Conservation (phyloP, 805 yeast genomes). For the Lipomyces mesembrius region DNA sequence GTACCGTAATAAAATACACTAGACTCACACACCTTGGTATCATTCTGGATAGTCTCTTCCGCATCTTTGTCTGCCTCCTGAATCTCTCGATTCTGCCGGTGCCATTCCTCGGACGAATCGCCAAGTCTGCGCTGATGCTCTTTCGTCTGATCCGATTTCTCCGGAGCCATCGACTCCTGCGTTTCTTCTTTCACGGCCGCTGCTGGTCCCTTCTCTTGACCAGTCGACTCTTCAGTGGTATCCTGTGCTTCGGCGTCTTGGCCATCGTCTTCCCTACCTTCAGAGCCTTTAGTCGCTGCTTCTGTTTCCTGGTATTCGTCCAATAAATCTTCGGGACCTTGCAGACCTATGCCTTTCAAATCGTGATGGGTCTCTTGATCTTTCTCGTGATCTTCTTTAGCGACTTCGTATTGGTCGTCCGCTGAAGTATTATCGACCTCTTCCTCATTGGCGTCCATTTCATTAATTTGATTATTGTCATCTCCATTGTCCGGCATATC, state of each 20-base stretch:
- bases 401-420: constrained; percentile 43
- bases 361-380: constrained; percentile 49
- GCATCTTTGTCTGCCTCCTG: constrained; percentile 56
- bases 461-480: constrained; percentile 43
- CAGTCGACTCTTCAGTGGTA: constrained; percentile 17
- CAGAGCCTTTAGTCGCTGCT: constrained; percentile 64
- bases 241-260: constrained; percentile 25
- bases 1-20: not conserved
- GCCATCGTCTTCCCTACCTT: constrained; percentile 31
- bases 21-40: constrained; percentile 10
- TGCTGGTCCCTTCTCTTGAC: constrained; percentile 15
- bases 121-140: constrained; percentile 75
- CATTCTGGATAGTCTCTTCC: constrained; percentile 13
- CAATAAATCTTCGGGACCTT: constrained; percentile 76
- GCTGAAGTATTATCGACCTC: constrained; percentile 40
- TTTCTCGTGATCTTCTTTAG: constrained; percentile 42
- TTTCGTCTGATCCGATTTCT: constrained; percentile 6
- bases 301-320: constrained; percentile 55
- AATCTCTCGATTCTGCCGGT: constrained; percentile 87
- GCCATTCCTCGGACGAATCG: constrained; percentile 88
- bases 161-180: not conserved
- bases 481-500: not conserved
- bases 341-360: constrained; percentile 69
- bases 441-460: constrained; percentile 34
- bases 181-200: constrained; percentile 16